Percentiles rank a stretch among this genome's conserved stretches.
These are phyloP conservation scores for Hortaea werneckii DNA, from an alignment of 2,329 filamentous ascomycete species.

Conservation along the genomic window DNA sequence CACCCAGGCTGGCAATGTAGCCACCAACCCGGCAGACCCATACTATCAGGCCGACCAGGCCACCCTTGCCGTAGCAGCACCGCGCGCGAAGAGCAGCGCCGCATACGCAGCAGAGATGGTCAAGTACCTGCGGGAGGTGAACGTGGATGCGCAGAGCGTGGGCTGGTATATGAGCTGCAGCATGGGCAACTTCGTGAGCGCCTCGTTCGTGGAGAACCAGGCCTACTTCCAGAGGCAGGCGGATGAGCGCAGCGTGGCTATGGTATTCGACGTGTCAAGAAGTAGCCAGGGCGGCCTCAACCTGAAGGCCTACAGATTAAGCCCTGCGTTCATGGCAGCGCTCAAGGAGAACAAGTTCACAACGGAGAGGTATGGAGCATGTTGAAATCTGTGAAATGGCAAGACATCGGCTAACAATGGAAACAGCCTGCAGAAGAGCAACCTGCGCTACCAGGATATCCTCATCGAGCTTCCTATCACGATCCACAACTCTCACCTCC, in stretches of 20 bases:
- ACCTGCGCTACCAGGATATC: conserved; percentile 88
- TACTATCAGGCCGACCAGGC: conserved; percentile 66
- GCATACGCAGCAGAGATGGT: conserved; percentile 95
- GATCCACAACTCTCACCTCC: conserved; percentile 93
- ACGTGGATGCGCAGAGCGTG: conserved; percentile 94
- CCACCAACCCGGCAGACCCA: conserved; percentile 48
- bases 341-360: conserved; percentile 98
- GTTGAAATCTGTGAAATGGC: not conserved
- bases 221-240: conserved; percentile 89
- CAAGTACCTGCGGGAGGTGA: conserved; percentile 89
- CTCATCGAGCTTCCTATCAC: conserved; percentile 79
- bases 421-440: conserved; percentile 83
- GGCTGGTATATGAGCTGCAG: conserved; percentile 98
- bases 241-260: conserved; percentile 75
- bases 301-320: conserved; percentile 82
- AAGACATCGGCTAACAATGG: not conserved
- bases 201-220: conserved; percentile 95
- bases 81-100: conserved; percentile 81
- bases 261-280: conserved; percentile 92
- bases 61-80: conserved; percentile 72
- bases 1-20: conserved; percentile 23
- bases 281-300: conserved; percentile 87
- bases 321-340: conserved; percentile 74
- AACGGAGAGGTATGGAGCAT: conserved; percentile 67
- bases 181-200: conserved; percentile 96